A percentile compares a stretch with the other conserved stretches of the same genome.
These are phyloP conservation scores for Agaricus sinodeliciosus DNA, from an alignment of 768 basidiomycete species.

Conservation along the genomic window DNA sequence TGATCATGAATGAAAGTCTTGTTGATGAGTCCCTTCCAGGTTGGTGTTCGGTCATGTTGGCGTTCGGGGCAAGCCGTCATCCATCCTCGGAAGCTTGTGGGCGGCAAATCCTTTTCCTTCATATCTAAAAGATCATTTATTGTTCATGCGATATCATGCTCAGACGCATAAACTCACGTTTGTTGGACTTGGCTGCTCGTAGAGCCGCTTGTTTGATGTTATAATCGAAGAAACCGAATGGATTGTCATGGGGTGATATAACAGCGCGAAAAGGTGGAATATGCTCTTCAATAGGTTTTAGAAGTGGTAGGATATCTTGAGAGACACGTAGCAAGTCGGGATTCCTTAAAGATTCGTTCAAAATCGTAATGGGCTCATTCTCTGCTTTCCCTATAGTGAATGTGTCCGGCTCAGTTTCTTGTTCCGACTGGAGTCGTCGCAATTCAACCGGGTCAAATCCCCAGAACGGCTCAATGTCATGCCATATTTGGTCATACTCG, in stretches of 20 bases:
- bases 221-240: slow-evolving; percentile 27
- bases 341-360: slow-evolving; percentile 7
- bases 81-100: slow-evolving; percentile 28
- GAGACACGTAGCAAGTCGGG: slow-evolving; percentile 22
- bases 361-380: not conserved
- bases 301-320: slow-evolving; percentile 23
- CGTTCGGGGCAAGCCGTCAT: slow-evolving; percentile 29
- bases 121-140: slow-evolving; percentile 19
- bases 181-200: slow-evolving; percentile 24
- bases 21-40: slow-evolving; percentile 1
- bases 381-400: slow-evolving; percentile 29
- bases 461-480: slow-evolving; percentile 37
- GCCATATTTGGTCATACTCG: slow-evolving; percentile 47
- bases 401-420: slow-evolving; percentile 24
- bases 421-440: slow-evolving; percentile 18
- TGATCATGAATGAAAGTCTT: slow-evolving; percentile 41
- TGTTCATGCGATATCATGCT: not conserved
- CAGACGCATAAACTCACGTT: slow-evolving; percentile 17
- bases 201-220: slow-evolving; percentile 23
- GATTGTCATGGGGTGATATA: slow-evolving; percentile 33
- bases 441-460: slow-evolving; percentile 30
- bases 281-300: slow-evolving; percentile 28
- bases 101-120: slow-evolving; percentile 24
- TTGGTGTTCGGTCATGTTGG: slow-evolving; percentile 11
- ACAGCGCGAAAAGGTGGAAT: slow-evolving; percentile 35